phyloP scores from a whole-genome alignment of 345 rosid genomes.

The Sisymbrium irio region DNA sequence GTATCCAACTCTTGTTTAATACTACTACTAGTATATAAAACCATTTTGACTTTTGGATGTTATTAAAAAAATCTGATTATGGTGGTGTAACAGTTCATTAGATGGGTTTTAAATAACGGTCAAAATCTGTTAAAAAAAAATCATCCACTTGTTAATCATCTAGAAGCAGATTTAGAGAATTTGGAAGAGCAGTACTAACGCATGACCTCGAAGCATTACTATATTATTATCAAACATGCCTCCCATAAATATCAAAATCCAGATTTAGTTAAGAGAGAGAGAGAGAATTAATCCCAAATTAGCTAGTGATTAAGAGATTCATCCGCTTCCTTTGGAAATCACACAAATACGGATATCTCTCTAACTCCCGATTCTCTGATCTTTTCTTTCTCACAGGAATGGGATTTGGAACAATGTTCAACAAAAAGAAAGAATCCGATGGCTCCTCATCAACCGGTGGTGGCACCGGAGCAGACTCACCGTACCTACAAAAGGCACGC shows the following conservation, averaged over 20 bases:
- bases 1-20: background rate
- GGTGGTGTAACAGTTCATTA: background rate
- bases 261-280: slow-evolving; percentile 4
- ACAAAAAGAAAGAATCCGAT: slow-evolving; percentile 37
- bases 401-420: slow-evolving; percentile 46
- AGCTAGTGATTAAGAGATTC: slow-evolving; percentile 30
- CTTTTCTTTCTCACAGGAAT: background rate
- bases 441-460: background rate
- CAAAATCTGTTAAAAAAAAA: background rate
- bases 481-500: slow-evolving; percentile 28
- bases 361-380: slow-evolving; percentile 1
- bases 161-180: background rate
- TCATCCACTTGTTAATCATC: slow-evolving; percentile 15
- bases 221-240: background rate
- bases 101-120: background rate
- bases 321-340: slow-evolving; percentile 21
- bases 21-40: background rate
- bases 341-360: slow-evolving; percentile 22
- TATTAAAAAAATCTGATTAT: background rate
- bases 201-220: background rate
- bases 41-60: background rate
- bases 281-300: slow-evolving; percentile 28
- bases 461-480: slow-evolving; percentile 32
- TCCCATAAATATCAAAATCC: slow-evolving; percentile 15
- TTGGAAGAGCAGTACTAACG: slow-evolving; percentile 23